phyloP scores from a whole-genome alignment of 495 filamentous ascomycete species.

The Cairneyella variabilis region DNA sequence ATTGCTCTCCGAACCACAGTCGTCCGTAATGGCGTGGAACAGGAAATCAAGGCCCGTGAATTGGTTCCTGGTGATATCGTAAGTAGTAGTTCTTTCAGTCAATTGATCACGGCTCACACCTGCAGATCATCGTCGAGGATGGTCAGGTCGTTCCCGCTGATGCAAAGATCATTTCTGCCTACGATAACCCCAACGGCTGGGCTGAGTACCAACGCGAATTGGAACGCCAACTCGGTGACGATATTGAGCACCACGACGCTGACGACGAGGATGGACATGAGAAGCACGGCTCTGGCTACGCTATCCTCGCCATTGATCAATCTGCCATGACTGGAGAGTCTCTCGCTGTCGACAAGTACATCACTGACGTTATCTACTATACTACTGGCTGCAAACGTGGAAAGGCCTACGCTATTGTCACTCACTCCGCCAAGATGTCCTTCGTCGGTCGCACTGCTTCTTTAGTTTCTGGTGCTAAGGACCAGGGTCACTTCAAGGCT shows the following conservation, averaged over 20 bases:
- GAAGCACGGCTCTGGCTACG: slow-evolving; percentile 53
- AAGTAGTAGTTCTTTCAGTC: slow-evolving; percentile 31
- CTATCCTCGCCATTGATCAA: slow-evolving; percentile 66
- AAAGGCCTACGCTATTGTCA: slow-evolving; percentile 65
- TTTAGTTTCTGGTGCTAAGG: slow-evolving; percentile 66
- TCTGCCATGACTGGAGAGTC: slow-evolving; percentile 77
- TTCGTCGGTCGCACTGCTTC: slow-evolving; percentile 72
- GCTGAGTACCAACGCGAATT: slow-evolving; percentile 58
- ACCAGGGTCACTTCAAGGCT: slow-evolving; percentile 75
- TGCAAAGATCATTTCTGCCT: slow-evolving; percentile 73
- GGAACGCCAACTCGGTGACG: slow-evolving; percentile 51
- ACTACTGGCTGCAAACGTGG: slow-evolving; percentile 77
- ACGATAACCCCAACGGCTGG: slow-evolving; percentile 65
- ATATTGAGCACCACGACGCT: slow-evolving; percentile 48
- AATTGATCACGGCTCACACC: slow-evolving; percentile 11
- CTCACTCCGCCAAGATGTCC: slow-evolving; percentile 59
- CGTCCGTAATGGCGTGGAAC: slow-evolving; percentile 66
- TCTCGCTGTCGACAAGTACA: slow-evolving; percentile 72
- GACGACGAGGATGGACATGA: slow-evolving; percentile 51
- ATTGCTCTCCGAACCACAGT: slow-evolving; percentile 77
- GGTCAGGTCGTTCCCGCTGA: slow-evolving; percentile 72
- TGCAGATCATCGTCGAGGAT: slow-evolving; percentile 65
- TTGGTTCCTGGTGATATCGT: slow-evolving; percentile 80
- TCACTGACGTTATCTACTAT: slow-evolving; percentile 69
- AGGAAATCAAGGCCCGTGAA: slow-evolving; percentile 73